A percentile compares a stretch with the other conserved stretches of the same genome.
phyloP scores from a whole-genome alignment of 768 basidiomycete genomes.

The Russula foetens region DNA sequence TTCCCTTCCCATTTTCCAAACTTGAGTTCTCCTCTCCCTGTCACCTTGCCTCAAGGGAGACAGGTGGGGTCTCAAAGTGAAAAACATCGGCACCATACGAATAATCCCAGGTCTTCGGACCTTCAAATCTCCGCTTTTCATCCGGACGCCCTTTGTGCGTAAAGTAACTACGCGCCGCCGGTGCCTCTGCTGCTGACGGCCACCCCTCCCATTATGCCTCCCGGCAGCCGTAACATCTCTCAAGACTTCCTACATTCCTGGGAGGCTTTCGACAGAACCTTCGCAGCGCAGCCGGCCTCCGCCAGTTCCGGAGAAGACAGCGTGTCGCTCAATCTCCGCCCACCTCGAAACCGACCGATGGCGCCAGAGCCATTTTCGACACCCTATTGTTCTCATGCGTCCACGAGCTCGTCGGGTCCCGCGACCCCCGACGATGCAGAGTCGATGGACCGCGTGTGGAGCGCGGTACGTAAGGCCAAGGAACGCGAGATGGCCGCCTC shows the following conservation, averaged over 20 bases:
- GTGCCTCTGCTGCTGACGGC: slow-evolving; percentile 18
- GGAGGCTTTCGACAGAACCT: slow-evolving; percentile 21
- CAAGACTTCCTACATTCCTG: slow-evolving; percentile 20
- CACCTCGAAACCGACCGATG: slow-evolving; percentile 17
- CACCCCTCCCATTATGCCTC: slow-evolving; percentile 14
- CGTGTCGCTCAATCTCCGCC: slow-evolving; percentile 6
- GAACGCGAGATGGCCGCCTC: slow-evolving; percentile 58
- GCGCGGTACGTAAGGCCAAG: slow-evolving; percentile 54
- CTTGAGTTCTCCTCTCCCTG: slow-evolving; percentile 6
- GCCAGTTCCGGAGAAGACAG: slow-evolving; percentile 8
- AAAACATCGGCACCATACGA: slow-evolving; percentile 8
- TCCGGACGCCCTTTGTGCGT: slow-evolving; percentile 19
- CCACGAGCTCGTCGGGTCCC: slow-evolving; percentile 19
- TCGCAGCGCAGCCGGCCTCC: slow-evolving; percentile 18
- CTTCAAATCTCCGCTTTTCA: slow-evolving; percentile 20
- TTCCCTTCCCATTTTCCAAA: slow-evolving; percentile 2
- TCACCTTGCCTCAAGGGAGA: slow-evolving; percentile 19
- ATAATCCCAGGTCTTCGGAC: slow-evolving; percentile 18
- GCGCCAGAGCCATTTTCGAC: slow-evolving; percentile 22
- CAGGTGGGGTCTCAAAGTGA: slow-evolving; percentile 13
- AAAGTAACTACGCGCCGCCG: slow-evolving; percentile 14
- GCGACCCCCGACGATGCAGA: slow-evolving; percentile 22
- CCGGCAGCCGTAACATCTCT: slow-evolving; percentile 11
- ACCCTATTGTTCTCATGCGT: slow-evolving; percentile 13
- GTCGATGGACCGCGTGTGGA: slow-evolving; percentile 56